Evolutionary conservation across 2,329 filamentous ascomycete genomes (phyloP).

Genomic region (Exserohilum rostratum): DNA sequence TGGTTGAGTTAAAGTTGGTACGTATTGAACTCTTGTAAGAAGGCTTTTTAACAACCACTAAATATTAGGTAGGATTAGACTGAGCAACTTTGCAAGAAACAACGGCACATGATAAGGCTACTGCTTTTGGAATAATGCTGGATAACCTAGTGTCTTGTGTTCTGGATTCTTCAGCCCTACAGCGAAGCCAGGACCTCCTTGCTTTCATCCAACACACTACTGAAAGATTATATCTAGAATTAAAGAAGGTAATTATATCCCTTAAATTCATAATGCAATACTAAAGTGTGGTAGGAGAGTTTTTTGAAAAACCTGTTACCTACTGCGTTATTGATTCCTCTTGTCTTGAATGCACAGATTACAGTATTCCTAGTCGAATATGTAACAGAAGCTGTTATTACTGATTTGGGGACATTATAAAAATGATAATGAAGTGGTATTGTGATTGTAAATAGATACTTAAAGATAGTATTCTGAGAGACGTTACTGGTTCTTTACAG

Average conservation of each 20-base stretch:
- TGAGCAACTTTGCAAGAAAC: background rate
- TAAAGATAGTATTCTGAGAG: background rate
- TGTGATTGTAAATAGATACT: background rate
- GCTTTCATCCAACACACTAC: conserved; percentile 5
- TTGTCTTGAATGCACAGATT: conserved; percentile 15
- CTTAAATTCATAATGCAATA: conserved; percentile 5
- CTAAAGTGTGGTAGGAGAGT: no score
- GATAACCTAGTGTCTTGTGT: conserved; percentile 4
- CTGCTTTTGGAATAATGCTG: conserved; percentile 4
- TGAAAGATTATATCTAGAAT: conserved; percentile 11
- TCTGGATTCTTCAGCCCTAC: background rate
- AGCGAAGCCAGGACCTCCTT: conserved; percentile 6
- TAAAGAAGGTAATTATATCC: conserved; percentile 11
- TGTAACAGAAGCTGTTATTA: conserved; percentile 3
- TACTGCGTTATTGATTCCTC: conserved; percentile 10
- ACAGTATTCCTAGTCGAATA: conserved; percentile 11
- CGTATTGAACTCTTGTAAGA: no score
- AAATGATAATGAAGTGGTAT: background rate
- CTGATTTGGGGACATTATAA: conserved; percentile 2
- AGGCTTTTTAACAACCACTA: no score
- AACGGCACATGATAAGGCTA: background rate
- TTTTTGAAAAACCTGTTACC: conserved; percentile 7
- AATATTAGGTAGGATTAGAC: background rate
- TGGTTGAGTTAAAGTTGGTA: conserved; percentile 20
- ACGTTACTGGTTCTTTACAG: background rate